These are phyloP conservation scores for Calonectria pauciramosa DNA, from an alignment of 2,329 filamentous ascomycete genomes.

Conservation along the genomic window DNA sequence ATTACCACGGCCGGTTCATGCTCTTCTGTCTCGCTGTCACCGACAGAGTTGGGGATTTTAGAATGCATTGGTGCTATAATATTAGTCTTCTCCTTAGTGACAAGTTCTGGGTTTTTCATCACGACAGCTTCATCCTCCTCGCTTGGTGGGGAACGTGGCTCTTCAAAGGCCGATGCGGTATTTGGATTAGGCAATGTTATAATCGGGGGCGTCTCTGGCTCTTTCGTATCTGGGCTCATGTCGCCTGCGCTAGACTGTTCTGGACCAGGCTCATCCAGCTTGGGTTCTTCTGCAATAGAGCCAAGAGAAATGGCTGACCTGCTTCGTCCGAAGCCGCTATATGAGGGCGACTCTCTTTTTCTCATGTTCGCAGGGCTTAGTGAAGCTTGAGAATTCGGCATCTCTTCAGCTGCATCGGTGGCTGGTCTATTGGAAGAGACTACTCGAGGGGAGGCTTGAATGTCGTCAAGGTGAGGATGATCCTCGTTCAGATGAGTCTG, in stretches of 20 bases:
- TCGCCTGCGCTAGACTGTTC: neutral
- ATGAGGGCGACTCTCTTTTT: conserved; percentile 50
- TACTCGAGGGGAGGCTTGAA: conserved; percentile 53
- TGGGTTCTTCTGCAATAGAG: conserved; percentile 62
- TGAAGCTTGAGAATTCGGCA: conserved; percentile 50
- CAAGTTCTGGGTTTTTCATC: conserved; percentile 43
- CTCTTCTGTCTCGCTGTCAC: conserved; percentile 11
- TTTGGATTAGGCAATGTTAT: conserved; percentile 43
- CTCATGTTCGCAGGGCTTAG: conserved; percentile 51
- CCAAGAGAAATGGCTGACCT: conserved; percentile 58
- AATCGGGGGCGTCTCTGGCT: conserved; percentile 28
- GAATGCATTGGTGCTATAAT: conserved; percentile 30
- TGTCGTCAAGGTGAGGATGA: conserved; percentile 52
- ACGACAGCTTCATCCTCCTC: conserved; percentile 60
- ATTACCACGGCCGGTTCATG: neutral
- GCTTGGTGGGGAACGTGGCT: conserved; percentile 43
- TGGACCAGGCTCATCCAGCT: conserved; percentile 30
- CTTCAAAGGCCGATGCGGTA: conserved; percentile 30
- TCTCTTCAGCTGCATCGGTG: conserved; percentile 55
- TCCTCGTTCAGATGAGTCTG: conserved; percentile 60
- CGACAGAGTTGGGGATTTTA: conserved; percentile 30
- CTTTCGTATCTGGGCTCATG: conserved; percentile 16
- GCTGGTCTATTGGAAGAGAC: conserved; percentile 51
- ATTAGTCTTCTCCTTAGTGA: conserved; percentile 31
- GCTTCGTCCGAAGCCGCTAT: conserved; percentile 52